A percentile compares a stretch with the other conserved stretches of the same genome.
These are phyloP conservation scores for Volutella citrinella DNA, from an alignment of 2,329 filamentous ascomycete genomes.

Conservation along the genomic window DNA sequence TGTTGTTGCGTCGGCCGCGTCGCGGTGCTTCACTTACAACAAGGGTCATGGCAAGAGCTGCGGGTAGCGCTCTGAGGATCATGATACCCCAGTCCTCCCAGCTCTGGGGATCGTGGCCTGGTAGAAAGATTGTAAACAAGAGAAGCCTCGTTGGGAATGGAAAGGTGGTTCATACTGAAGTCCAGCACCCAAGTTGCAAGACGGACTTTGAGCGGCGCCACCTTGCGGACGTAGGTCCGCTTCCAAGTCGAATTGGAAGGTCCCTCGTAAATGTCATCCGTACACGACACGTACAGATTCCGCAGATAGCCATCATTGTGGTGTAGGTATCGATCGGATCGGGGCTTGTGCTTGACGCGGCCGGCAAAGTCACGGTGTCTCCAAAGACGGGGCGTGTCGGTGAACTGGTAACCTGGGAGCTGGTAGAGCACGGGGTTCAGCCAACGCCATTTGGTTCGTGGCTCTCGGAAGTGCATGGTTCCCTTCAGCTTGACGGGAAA, in stretches of 20 bases:
- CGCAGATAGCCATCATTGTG: conserved; percentile 24
- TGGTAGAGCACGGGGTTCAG: conserved; percentile 22
- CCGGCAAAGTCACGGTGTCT: conserved; percentile 24
- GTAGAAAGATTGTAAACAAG: too few relatives aligned
- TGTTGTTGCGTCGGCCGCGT: not conserved
- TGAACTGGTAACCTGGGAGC: conserved; percentile 19
- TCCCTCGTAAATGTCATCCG: conserved; percentile 23
- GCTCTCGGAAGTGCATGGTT: conserved; percentile 18
- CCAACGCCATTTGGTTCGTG: conserved; percentile 17
- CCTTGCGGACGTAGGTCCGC: conserved; percentile 24
- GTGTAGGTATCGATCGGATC: conserved; percentile 24
- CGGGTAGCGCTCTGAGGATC: conserved; percentile 20
- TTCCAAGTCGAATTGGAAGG: conserved; percentile 25
- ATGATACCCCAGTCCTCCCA: conserved; percentile 25
- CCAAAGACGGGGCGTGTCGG: conserved; percentile 10
- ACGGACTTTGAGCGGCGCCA: conserved; percentile 22
- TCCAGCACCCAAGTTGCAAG: conserved; percentile 26
- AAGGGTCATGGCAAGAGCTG: conserved; percentile 22
- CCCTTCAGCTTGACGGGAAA: conserved; percentile 24
- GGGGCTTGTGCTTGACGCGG: conserved; percentile 16
- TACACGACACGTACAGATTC: conserved; percentile 24
- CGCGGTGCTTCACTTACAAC: conserved; percentile 11
- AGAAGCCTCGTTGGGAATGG: too few relatives aligned
- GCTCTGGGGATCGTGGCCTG: conserved; percentile 23
- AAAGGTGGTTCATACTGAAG: too few relatives aligned